Evolutionary conservation across 2,329 filamentous ascomycete species (phyloP).

Genomic region (Coleophoma crateriformis): DNA sequence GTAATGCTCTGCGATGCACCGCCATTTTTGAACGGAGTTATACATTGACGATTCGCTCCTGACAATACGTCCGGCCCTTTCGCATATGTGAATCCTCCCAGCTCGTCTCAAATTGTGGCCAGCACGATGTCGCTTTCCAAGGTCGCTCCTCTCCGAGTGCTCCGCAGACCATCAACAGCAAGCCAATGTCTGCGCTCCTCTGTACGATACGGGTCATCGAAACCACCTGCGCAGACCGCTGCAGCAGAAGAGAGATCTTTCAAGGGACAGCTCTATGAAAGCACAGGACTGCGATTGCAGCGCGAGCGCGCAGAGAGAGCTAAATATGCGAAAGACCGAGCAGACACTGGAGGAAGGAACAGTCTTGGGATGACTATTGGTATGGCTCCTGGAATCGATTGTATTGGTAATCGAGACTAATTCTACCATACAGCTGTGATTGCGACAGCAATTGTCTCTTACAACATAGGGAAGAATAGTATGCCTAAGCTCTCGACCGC

Average conservation of each 20-base stretch:
- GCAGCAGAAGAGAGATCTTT: conserved; percentile 32
- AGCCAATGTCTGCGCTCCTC: conserved; percentile 12
- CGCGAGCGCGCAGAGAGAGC: conserved; percentile 49
- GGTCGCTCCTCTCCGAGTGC: conserved; percentile 17
- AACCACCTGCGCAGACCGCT: neutral
- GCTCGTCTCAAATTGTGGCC: neutral
- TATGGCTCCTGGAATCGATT: conserved; percentile 26
- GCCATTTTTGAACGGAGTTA: neutral
- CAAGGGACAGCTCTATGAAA: conserved; percentile 55
- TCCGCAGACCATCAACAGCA: conserved; percentile 10
- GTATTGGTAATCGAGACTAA: conserved; percentile 2
- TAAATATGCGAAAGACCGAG: conserved; percentile 38
- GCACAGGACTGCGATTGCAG: conserved; percentile 47
- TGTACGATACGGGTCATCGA: conserved; percentile 19
- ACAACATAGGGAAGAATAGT: conserved; percentile 53
- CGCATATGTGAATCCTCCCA: neutral
- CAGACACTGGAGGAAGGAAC: conserved; percentile 32
- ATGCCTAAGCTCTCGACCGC: conserved; percentile 42
- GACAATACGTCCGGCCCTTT: neutral
- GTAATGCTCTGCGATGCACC: neutral
- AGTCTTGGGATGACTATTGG: conserved; percentile 50
- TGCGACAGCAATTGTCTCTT: conserved; percentile 28
- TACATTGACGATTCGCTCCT: neutral
- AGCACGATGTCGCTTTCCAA: conserved; percentile 16
- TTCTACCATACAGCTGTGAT: conserved; percentile 17